Conservation (phyloP, 495 filamentous ascomycete genomes). For the Aspergillus diversus region DNA sequence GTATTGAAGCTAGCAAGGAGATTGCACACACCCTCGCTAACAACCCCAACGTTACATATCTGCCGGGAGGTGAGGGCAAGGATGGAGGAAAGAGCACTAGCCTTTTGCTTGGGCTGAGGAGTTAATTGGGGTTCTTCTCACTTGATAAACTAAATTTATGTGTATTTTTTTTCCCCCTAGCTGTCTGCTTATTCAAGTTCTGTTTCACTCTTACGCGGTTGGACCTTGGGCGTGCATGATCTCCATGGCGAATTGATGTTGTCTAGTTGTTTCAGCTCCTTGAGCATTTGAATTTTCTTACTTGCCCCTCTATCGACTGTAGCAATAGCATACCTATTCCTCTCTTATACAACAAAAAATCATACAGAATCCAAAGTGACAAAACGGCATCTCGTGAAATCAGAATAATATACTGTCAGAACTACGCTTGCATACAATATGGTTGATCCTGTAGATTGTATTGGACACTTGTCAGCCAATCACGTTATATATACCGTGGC, state of each 20-base stretch:
- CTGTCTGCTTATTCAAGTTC: conserved; percentile 14
- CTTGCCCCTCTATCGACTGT: conserved; percentile 35
- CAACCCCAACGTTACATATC: conserved; percentile 96
- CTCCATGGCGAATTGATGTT: conserved; percentile 36
- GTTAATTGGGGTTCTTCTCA: conserved; percentile 28
- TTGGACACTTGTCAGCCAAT: no score
- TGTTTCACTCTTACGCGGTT: conserved; percentile 21
- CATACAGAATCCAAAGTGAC: neutral
- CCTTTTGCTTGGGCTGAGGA: conserved; percentile 64
- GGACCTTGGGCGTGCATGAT: conserved; percentile 38
- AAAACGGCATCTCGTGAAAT: neutral
- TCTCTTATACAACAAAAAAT: conserved; percentile 16
- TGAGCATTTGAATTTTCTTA: conserved; percentile 11
- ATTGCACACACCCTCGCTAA: conserved; percentile 86
- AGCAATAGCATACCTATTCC: conserved; percentile 48
- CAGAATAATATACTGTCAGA: no score
- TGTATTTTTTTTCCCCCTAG: conserved; percentile 28
- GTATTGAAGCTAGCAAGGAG: conserved; percentile 96
- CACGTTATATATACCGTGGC: no score
- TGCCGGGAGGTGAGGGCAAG: conserved; percentile 75
- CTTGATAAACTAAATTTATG: conserved; percentile 23
- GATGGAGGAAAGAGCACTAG: conserved; percentile 64
- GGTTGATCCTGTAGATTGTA: no score
- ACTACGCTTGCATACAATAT: no score
- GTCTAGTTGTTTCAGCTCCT: conserved; percentile 29